Base-by-base conservation (phyloP, 2,329 filamentous ascomycete genomes). In the Fusarium buxicola region DNA sequence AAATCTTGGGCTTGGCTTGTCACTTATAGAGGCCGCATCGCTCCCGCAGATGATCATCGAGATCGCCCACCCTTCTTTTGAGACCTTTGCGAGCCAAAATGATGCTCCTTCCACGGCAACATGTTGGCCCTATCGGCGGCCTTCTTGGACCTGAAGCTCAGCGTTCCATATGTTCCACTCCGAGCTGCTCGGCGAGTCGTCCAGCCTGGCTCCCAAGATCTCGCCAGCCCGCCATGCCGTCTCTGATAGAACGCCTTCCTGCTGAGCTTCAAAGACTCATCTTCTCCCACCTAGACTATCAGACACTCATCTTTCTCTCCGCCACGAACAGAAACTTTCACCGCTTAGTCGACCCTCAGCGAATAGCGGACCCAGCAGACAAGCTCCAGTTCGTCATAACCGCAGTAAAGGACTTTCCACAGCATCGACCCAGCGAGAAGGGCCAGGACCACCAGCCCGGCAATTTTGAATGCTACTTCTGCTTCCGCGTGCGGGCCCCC, bases 391-490 rank as follows among this genome's bases (percentile, higher is more conserved):
- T 79, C 41, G 74, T 80, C 62, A 77, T 79, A 76, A 72, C 71
- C 28, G 77, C 77, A 3, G 77, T 75, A 52, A 78, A 76, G 36
- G 73, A 77, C 68, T 80, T 79, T 53, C 67, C 73, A 2, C 76
- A 78, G 25, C 77, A 80, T 60, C 74, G 77, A 16, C 74, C 76
- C 6, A 74, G 70, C 57, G 74, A 76, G 41, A 76, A 73, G 57
- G 74, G 73, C 8, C 72, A 72, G 43, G 72, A 76, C 40, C 75
- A 77, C 56, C 71, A 74, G 46, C 77, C 77, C 1, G 77, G 77
- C 13, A 80, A 80, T 62, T 75, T 77, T 39, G 77, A 78, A 56
- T 80, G 77, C 62, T 79, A 79, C 62, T 69, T 77, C 24, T 80
- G 78, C 69, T 79, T 76, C 57, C 73, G 76, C 2, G 76, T 80